Percentiles rank a stretch among this genome's conserved stretches.
Evolutionary conservation across 352 stramenopile species (phyloP).

Genomic region (Phytophthora aleatoria): DNA sequence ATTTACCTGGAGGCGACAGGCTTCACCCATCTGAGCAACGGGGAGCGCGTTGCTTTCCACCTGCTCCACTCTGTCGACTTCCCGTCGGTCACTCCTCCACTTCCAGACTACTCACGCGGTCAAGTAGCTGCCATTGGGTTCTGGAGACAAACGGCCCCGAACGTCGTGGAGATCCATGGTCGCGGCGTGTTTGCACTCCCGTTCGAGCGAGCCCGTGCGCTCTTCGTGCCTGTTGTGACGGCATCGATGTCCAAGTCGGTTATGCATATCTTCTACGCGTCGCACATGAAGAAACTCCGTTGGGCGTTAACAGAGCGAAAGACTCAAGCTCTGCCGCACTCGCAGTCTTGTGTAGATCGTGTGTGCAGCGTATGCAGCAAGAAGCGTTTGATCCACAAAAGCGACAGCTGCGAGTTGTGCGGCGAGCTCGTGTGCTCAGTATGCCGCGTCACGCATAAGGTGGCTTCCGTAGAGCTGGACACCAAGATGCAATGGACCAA

Average conservation of each 20-base stretch:
- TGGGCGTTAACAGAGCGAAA: conserved; percentile 22
- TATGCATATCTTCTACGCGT: conserved; percentile 28
- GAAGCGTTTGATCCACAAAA: conserved; percentile 24
- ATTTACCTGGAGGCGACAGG: conserved; percentile 40
- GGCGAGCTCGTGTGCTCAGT: conserved; percentile 34
- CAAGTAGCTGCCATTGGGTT: conserved; percentile 34
- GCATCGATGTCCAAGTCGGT: conserved; percentile 34
- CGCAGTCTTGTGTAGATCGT: conserved; percentile 9
- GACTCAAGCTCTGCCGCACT: conserved; percentile 1
- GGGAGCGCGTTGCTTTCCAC: conserved; percentile 35
- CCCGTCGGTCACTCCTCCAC: conserved; percentile 15
- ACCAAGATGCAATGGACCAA: conserved; percentile 38
- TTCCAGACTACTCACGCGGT: conserved; percentile 26
- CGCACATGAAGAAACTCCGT: conserved; percentile 31
- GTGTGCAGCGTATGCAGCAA: conserved; percentile 27
- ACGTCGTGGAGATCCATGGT: conserved; percentile 28
- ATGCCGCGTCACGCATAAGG: conserved; percentile 40
- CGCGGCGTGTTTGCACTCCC: conserved; percentile 24
- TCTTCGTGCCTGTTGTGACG: conserved; percentile 27
- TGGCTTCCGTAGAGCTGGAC: conserved; percentile 32
- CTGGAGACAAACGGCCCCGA: conserved; percentile 25
- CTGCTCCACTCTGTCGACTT: conserved; percentile 38
- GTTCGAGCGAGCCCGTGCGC: conserved; percentile 21
- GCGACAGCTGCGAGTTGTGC: conserved; percentile 31
- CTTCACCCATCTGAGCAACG: conserved; percentile 22